These are phyloP conservation scores for Diaporthe capsici DNA, from an alignment of 2,329 filamentous ascomycete genomes.

Conservation along the genomic window DNA sequence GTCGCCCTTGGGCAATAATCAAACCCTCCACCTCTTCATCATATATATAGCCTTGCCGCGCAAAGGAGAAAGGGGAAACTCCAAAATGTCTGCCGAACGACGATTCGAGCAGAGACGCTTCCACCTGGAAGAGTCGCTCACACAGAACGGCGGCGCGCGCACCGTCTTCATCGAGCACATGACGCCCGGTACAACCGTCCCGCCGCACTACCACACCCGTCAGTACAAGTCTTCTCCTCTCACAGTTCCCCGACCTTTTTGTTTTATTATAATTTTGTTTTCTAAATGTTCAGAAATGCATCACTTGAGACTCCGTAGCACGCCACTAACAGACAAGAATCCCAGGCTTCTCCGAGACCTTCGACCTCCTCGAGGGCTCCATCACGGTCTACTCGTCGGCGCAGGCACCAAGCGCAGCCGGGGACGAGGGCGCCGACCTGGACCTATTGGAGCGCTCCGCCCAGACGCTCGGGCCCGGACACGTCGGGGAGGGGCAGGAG, in stretches of 20 bases:
- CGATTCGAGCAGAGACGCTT: constrained; percentile 42
- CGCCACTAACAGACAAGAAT: not conserved
- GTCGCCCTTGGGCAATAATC: not conserved
- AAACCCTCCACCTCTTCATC: not conserved
- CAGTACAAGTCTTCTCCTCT: not conserved
- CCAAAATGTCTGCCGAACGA: constrained; percentile 41
- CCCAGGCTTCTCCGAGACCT: constrained; percentile 41
- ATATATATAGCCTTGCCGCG: not conserved
- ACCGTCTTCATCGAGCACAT: constrained; percentile 43
- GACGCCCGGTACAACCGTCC: constrained; percentile 43
- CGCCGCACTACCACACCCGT: constrained; percentile 42
- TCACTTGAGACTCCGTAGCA: not conserved
- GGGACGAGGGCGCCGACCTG: not conserved
- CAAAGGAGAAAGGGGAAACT: not conserved
- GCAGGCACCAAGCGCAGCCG: constrained; percentile 31
- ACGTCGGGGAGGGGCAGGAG: not conserved
- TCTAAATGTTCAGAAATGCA: no score
- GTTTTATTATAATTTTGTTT: no score
- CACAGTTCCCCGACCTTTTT: not conserved
- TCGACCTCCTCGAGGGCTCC: constrained; percentile 42
- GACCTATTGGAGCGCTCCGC: constrained; percentile 28
- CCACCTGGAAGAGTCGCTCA: constrained; percentile 42
- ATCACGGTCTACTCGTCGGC: constrained; percentile 39
- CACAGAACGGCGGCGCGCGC: constrained; percentile 41
- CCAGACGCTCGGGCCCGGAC: not conserved